phyloP scores from a whole-genome alignment of 208 protist species.

The Leishmania amazonensis region DNA sequence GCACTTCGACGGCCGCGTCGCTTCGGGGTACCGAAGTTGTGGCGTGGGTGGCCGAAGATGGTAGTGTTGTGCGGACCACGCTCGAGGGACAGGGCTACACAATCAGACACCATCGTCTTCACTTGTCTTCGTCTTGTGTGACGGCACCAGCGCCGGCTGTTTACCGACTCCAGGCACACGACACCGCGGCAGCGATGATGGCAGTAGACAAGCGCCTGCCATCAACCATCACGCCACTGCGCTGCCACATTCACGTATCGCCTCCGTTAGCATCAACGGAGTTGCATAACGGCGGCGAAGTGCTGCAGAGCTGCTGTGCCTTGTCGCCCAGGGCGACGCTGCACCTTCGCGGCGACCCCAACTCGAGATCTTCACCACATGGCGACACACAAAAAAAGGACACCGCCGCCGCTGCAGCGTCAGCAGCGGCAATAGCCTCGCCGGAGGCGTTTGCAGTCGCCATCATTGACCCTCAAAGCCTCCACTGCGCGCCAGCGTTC shows the following conservation, averaged over 20 bases:
- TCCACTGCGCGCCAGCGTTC: neutral
- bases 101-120: constrained; percentile 48
- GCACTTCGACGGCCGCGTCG: neutral
- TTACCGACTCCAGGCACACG: constrained; percentile 12
- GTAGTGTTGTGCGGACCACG: constrained; percentile 41
- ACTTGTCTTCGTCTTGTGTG: constrained; percentile 18
- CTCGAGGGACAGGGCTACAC: constrained; percentile 51
- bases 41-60: constrained; percentile 73
- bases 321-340: neutral
- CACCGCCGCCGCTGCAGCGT: neutral
- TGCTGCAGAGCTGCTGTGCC: neutral
- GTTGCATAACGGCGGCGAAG: neutral
- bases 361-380: neutral
- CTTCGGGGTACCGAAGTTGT: constrained; percentile 33
- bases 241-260: constrained; percentile 8
- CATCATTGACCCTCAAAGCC: constrained; percentile 5
- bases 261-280: neutral
- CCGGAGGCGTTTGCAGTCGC: neutral
- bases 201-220: constrained; percentile 15
- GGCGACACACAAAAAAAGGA: neutral
- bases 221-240: constrained; percentile 16
- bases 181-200: neutral
- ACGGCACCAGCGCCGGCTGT: constrained; percentile 37
- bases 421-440: neutral
- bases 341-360: neutral